Evolutionary conservation across 2,329 filamentous ascomycete species (phyloP), one percentile per base, ranked within the genome.

Genomic region (Fusarium nodosum): DNA sequence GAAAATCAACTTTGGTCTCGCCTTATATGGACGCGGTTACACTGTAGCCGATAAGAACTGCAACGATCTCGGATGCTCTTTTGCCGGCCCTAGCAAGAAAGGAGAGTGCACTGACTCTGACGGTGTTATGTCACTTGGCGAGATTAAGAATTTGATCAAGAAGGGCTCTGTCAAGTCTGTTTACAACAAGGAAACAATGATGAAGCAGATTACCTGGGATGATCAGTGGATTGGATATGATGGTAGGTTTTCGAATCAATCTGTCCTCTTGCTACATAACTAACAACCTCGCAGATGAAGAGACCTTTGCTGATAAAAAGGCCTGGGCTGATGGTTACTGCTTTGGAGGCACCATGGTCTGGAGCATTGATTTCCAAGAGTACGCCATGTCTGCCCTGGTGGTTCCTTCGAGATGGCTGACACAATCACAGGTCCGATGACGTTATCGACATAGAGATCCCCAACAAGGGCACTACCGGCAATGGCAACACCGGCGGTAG

Each of bases 1-100:
- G 5, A 83, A 85, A 64, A 70, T 86, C 36, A 83, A 83, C 57
- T 69, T 86, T 4, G 85, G 84, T 1, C 56, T 85, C 1, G 82
- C 82, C 1, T 79, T 78, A 48, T 87, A 87, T 54, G 84, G 83
- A 0, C 76, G 84, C 7, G 79, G 81, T 3, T 85, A 81, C 46
- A 85, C 80, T 0, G 31, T 80, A 1, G 31, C 62, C 1, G 68
- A 75, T 22, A 61, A 72, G 3, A 64, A 24, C 38, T 81, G 78
- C 45, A 76, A 70, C 13, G 20, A 31, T 0, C 64, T 74, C 0
- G 63, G 58, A 1, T 80, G 79, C 30, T 53, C 42, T 0, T 78
- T 75, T 16, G 39, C 18, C 0, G 75, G 70, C 0, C 70, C 75
- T 0, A 77, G 74, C 54, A 72, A 72, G n/a, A 68, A 77, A 1